phyloP scores from a whole-genome alignment of 2,329 filamentous ascomycete genomes.

The Pseudogymnoascus sp. region DNA sequence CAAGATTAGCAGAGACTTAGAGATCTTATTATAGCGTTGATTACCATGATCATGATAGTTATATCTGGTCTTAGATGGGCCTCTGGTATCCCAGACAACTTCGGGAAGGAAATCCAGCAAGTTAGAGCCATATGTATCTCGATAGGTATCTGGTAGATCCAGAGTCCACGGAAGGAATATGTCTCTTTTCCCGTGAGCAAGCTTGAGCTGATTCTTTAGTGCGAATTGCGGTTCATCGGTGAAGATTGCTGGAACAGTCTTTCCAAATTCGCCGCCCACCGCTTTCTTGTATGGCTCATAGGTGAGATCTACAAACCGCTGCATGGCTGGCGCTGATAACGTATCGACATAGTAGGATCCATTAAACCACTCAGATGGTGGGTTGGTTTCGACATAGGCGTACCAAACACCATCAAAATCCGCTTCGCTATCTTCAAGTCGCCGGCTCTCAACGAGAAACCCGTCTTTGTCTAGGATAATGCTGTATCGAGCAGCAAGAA shows the following conservation, averaged over 20 bases:
- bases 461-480: conserved; percentile 22
- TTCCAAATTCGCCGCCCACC: conserved; percentile 26
- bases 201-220: conserved; percentile 25
- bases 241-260: conserved; percentile 27
- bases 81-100: conserved; percentile 26
- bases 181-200: conserved; percentile 21
- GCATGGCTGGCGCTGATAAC: conserved; percentile 24
- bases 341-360: conserved; percentile 29
- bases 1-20: not conserved
- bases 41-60: conserved; percentile 27
- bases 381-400: conserved; percentile 28
- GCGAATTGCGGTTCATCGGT: conserved; percentile 31
- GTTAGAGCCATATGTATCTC: conserved; percentile 20
- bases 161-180: conserved; percentile 28
- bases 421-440: conserved; percentile 18
- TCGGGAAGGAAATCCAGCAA: conserved; percentile 24
- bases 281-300: conserved; percentile 28
- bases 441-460: conserved; percentile 20
- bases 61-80: conserved; percentile 24
- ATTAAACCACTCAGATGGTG: conserved; percentile 28
- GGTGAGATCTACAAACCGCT: conserved; percentile 25
- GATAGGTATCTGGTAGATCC: conserved; percentile 25
- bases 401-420: conserved; percentile 25
- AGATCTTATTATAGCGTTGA: not conserved
- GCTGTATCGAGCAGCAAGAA: conserved; percentile 23